phyloP scores from a whole-genome alignment of 108 stramenopile genomes.

The Nitzschia sp. region DNA sequence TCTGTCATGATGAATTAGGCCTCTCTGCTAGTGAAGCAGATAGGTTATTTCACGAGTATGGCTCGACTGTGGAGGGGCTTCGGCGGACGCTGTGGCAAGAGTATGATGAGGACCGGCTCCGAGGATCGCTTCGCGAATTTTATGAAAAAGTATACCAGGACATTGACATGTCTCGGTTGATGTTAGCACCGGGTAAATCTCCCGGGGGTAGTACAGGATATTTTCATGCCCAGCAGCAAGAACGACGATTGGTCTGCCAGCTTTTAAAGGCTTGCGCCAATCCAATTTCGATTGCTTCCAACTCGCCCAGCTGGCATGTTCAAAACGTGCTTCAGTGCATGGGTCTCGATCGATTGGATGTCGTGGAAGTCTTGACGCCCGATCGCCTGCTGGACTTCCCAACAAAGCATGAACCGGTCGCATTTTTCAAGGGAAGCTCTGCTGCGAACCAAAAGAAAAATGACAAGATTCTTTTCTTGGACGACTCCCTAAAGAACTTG shows the following conservation, averaged over 20 bases:
- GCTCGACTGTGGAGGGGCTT: constrained; percentile 86
- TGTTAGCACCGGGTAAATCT: constrained; percentile 9
- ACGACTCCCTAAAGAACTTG: constrained; percentile 55
- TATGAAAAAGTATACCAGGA: constrained; percentile 62
- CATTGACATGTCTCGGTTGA: constrained; percentile 55
- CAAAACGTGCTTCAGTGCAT: constrained; percentile 50
- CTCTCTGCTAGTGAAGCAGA: constrained; percentile 60
- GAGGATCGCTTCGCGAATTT: constrained; percentile 38
- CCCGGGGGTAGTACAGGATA: constrained; percentile 52
- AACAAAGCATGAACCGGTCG: constrained; percentile 63
- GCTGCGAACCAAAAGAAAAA: not conserved
- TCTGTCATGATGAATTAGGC: constrained; percentile 52
- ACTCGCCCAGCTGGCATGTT: constrained; percentile 78
- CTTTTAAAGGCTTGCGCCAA: constrained; percentile 24
- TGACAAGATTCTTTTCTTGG: constrained; percentile 3
- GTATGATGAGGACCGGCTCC: constrained; percentile 12
- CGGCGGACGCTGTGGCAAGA: constrained; percentile 42
- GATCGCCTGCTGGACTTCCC: constrained; percentile 55
- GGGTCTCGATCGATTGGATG: constrained; percentile 40
- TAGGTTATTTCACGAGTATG: constrained; percentile 60
- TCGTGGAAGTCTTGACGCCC: constrained; percentile 58
- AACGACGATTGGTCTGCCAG: constrained; percentile 13
- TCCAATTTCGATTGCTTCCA: constrained; percentile 71
- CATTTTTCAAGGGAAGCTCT: constrained; percentile 46
- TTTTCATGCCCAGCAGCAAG: constrained; percentile 41